Evolutionary conservation across 768 basidiomycete genomes (phyloP), one percentile per base, ranked within the genome.

Genomic region (Tricholoma bakamatsutake): DNA sequence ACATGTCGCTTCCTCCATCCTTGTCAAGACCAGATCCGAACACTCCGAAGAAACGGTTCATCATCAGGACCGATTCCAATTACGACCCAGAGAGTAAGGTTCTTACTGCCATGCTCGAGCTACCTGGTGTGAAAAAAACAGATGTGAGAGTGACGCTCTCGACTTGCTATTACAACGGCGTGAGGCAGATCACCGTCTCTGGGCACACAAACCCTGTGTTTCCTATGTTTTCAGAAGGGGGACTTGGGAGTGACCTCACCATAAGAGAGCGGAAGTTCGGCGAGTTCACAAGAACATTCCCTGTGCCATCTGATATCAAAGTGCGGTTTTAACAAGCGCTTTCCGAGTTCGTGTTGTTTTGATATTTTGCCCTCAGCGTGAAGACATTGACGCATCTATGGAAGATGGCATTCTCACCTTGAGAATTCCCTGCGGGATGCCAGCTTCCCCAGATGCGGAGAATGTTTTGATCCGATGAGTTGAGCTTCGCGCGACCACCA

Each of bases 91-190:
- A 75, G 33, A 79, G 76, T 50, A 75, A 76, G 66, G 64, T 75
- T 37, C 70, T 88, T 62, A 77, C 76, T 55, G 83, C 81, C 51
- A 74, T 82, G 70, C 78, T 88, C 64, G 87, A 89, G 69, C 72
- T 89, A 30, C 88, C 88, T 3, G 88, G 88, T 42, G 73, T 88
- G 65, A 78, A 77, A 64, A 79, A 74, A 58, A 67, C 67, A 58
- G 82, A 87, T 62, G 61, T 90, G 52, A 77, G 69, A 57, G 74
- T 89, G 69, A 76, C 75, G 50, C 76, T 90, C 54, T 78, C 80
- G 50, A 83, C 79, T 58, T 83, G 82, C 64, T 66, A 75, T 54
- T 80, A 81, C 72, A 88, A 82, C 59, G 76, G 81, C 58, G 76
- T 81, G 58, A 84, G 76, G 63, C 83, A 85, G 62, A 71, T 90